These are phyloP conservation scores for Sanghuangporus baumii DNA, from an alignment of 1,284 basidiomycete genomes.

Conservation along the genomic window DNA sequence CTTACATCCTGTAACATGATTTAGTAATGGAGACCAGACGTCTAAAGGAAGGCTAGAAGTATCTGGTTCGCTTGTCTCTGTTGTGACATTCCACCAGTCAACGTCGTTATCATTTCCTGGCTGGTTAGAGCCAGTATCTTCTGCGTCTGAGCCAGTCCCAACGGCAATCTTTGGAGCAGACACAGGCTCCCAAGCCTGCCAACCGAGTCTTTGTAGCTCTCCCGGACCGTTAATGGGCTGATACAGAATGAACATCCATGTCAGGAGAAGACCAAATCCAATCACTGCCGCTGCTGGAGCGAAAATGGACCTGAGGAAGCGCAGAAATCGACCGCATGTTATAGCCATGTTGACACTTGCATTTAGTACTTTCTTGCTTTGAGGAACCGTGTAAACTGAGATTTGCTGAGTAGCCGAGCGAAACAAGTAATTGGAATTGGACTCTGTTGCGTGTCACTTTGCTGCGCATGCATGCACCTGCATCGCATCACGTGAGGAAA, in stretches of 20 bases:
- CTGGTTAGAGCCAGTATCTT: constrained; percentile 9
- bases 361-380: too few relatives aligned
- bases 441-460: neutral
- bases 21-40: constrained; percentile 74
- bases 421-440: too few relatives aligned
- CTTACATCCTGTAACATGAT: constrained; percentile 78
- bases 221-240: constrained; percentile 72
- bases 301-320: constrained; percentile 42
- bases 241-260: constrained; percentile 71
- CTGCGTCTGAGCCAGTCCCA: constrained; percentile 4
- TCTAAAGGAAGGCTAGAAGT: constrained; percentile 71
- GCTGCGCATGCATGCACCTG: too few relatives aligned
- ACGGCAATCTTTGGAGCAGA: constrained; percentile 8
- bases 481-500: too few relatives aligned
- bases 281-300: constrained; percentile 56
- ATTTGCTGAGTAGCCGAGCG: too few relatives aligned
- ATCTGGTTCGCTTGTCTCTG: constrained; percentile 36
- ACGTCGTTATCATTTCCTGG: constrained; percentile 29
- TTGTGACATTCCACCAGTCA: constrained; percentile 70
- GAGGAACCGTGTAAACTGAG: too few relatives aligned
- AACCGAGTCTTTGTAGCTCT: constrained; percentile 67
- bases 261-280: constrained; percentile 64
- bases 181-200: constrained; percentile 85
- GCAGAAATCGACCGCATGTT: constrained; percentile 30
- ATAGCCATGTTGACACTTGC: neutral